Evolutionary conservation across 1,284 basidiomycete genomes (phyloP), one percentile per base, ranked within the genome.

Genomic region (Trichosporon ovoides): DNA sequence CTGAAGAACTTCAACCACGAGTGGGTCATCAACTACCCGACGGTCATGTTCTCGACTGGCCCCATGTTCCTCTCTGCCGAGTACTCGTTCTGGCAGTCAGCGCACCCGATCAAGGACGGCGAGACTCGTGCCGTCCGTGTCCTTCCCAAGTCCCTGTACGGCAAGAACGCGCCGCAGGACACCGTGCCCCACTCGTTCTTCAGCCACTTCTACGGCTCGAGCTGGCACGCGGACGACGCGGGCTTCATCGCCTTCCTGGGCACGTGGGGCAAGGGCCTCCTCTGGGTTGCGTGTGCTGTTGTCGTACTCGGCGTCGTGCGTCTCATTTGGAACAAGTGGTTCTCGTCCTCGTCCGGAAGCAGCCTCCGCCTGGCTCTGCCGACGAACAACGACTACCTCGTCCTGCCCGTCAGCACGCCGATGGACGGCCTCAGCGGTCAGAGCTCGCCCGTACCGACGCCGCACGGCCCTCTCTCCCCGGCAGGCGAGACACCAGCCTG

Each of bases 1-100:
- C 85, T 98, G 62, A 83, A 86, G 69, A 87, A 86, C n/a, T 98
- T 95, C 75, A 89, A 98, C 78, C 91, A 95, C 77, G 84, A 85
- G 56, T 98, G 91, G 85, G 76, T 96, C 55, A 84, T 92, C 71
- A 94, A 97, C 78, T 98, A 98, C 70, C 95, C 96, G 33, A 98
- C 95, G 35, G 95, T 98, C 79, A 98, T 98, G 95, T 98, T 98
- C 80, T 92, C 91, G 52, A 98, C 96, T 0, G 95, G 95, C 2
- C 87, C 91, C 74, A 91, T 94, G 91, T 91, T 93, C 79, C 77
- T 97, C 20, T 90, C 90, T 3, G 84, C 88, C 19, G 86, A 95
- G 76, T 89, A 92, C 76, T 86, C 89, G 57, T 81, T 90, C 59
- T 92, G 88, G 79, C 84, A 86, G 31, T 81, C 88, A 34, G 82